Evolutionary conservation across 495 filamentous ascomycete species (phyloP).

Genomic region (Lophiotrema nucula): DNA sequence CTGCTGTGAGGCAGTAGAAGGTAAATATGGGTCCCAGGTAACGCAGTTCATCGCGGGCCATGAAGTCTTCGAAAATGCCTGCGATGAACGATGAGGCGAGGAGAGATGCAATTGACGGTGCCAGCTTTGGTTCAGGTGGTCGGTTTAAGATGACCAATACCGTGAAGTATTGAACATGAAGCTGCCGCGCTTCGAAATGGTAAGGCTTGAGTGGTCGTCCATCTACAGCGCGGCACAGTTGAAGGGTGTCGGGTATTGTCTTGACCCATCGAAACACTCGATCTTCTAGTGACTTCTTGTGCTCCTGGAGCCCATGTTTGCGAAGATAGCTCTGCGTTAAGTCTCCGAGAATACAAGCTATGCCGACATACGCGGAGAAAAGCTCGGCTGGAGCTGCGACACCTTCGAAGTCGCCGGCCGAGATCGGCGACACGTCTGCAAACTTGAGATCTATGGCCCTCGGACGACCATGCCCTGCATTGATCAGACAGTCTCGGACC

Average conservation of each 20-base stretch:
- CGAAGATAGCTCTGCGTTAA: slow-evolving; percentile 29
- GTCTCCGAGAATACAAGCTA: slow-evolving; percentile 31
- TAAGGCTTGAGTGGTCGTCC: slow-evolving; percentile 26
- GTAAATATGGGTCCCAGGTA: slow-evolving; percentile 32
- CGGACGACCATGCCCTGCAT: slow-evolving; percentile 32
- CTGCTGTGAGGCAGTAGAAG: slow-evolving; percentile 31
- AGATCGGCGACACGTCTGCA: slow-evolving; percentile 22
- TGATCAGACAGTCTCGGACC: slow-evolving; percentile 32
- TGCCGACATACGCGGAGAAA: slow-evolving; percentile 26
- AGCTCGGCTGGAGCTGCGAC: slow-evolving; percentile 11
- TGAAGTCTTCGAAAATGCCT: slow-evolving; percentile 34
- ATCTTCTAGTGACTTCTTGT: slow-evolving; percentile 25
- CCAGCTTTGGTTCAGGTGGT: slow-evolving; percentile 6
- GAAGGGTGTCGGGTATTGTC: slow-evolving; percentile 22
- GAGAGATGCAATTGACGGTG: slow-evolving; percentile 24
- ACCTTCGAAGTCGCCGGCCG: slow-evolving; percentile 29
- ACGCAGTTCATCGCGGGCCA: slow-evolving; percentile 32
- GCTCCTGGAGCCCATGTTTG: slow-evolving; percentile 21
- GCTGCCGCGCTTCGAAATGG: slow-evolving; percentile 28
- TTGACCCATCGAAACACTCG: slow-evolving; percentile 29
- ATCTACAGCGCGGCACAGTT: slow-evolving; percentile 16
- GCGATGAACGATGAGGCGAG: slow-evolving; percentile 31
- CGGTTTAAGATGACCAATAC: slow-evolving; percentile 23
- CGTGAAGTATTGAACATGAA: slow-evolving; percentile 33
- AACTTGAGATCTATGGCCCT: slow-evolving; percentile 28